Base-by-base conservation (phyloP, 176 grass and related monocot genomes). In the Melocanna baccifera region DNA sequence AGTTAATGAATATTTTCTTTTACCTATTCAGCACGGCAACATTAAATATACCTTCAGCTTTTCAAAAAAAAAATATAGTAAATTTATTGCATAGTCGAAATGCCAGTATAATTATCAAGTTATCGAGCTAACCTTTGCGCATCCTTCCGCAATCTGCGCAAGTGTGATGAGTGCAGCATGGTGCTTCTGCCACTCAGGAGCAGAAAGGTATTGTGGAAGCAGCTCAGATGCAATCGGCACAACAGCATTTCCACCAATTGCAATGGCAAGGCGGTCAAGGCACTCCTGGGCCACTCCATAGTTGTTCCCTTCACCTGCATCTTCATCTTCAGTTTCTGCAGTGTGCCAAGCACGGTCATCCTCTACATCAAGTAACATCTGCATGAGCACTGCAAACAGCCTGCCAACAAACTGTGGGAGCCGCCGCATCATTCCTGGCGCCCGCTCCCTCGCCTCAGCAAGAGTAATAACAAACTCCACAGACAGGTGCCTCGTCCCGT, bases 71-170 rank as follows among this genome's bases (percentile, higher is more conserved):
- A 28, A 18, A 16, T 57, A 36, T 28, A 18, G 1, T 41, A 71
- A 52, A 51, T 9, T 6, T 67, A 55, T 32, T 65, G 45, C 45
- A 29, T 42, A 55, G 47, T 67, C 3, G 2, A 3, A 14, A 66
- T 37, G 36, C 23, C 36, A 58, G 62, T 22, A 59, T 37, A 58
- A 11, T 68, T 66, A 67, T 51, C 52, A 77, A 23, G 30, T 40
- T 57, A 51, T 73, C 28, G n/a, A 25, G 40, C 73, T 47, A 65
- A 98, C 95, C 93, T 99, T 99, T 39, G 97, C 91, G n/a, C 97
- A 96, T 67, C 97, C 97, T 86, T 99, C 97, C 12, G 97, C 97
- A 71, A 99, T 99, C 86, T 99, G 97, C 41, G 97, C 93, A 34
- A 99, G 97, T 20, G 97, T 96, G 67, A 99, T 86, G 63, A 99